A percentile compares a stretch with the other conserved stretches of the same genome.
phyloP scores from a whole-genome alignment of 371 early-diverging fungal species.

The Mortierella sp. region DNA sequence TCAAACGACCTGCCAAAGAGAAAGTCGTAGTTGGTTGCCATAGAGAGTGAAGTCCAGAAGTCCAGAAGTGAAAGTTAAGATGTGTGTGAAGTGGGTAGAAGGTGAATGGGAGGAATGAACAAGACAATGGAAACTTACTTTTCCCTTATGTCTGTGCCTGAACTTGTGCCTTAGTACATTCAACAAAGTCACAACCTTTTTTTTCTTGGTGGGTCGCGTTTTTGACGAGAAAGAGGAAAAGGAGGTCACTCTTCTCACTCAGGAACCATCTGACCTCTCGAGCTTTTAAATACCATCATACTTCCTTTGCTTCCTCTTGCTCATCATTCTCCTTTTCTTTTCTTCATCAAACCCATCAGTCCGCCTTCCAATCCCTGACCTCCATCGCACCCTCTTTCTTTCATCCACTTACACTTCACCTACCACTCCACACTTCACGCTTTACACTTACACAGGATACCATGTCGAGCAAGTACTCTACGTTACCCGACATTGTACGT shows the following conservation, averaged over 20 bases:
- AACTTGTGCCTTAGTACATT: not conserved
- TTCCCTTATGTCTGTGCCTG: too few relatives aligned
- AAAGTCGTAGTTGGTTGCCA: conserved; percentile 25
- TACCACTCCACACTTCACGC: not conserved
- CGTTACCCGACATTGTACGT: conserved; percentile 78
- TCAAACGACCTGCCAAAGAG: conserved; percentile 30
- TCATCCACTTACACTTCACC: not conserved
- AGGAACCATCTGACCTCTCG: conserved; percentile 1
- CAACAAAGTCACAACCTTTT: not conserved
- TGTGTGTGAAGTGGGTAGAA: not conserved
- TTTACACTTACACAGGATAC: not conserved
- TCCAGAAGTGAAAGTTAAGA: not conserved
- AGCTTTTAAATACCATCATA: too few relatives aligned
- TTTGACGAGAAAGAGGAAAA: not conserved
- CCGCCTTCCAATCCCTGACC: not conserved
- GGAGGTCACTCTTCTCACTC: not conserved
- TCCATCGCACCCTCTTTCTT: not conserved
- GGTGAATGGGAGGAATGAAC: too few relatives aligned
- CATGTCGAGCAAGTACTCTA: conserved; percentile 77
- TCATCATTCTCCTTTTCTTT: not conserved
- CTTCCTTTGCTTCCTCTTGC: not conserved
- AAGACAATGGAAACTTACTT: too few relatives aligned
- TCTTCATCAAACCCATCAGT: not conserved
- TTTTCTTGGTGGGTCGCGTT: not conserved
- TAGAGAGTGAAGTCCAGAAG: not conserved